Percentiles rank a stretch among this genome's conserved stretches.
Conservation (phyloP, 2,329 filamentous ascomycete species). For the Claviceps quebecensis region DNA sequence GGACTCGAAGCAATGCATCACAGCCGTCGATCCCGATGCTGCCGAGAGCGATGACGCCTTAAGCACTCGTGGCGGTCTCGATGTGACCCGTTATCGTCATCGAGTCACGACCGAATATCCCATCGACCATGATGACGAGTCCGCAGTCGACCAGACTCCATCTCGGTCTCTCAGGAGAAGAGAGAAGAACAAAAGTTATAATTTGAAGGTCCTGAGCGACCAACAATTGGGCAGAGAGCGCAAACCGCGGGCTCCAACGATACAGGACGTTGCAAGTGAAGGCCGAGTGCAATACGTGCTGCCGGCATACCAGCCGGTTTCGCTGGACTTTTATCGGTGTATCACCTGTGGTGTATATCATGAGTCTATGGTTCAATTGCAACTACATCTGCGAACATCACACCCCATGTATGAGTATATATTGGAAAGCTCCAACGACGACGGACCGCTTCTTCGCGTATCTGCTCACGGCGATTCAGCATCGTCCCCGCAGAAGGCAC, state of each 20-base stretch:
- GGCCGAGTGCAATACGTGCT: slow-evolving; percentile 32
- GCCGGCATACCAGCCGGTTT: slow-evolving; percentile 28
- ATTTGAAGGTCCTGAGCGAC: slow-evolving; percentile 44
- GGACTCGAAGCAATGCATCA: slow-evolving; percentile 30
- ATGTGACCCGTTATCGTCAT: slow-evolving; percentile 9
- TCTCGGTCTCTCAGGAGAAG: slow-evolving; percentile 36
- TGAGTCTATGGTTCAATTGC: slow-evolving; percentile 32
- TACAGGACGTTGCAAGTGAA: slow-evolving; percentile 18
- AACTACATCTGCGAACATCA: slow-evolving; percentile 30
- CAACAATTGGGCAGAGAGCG: slow-evolving; percentile 40
- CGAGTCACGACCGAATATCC: slow-evolving; percentile 14
- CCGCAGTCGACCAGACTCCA: slow-evolving; percentile 34
- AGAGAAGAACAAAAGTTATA: slow-evolving; percentile 38
- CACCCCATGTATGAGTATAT: slow-evolving; percentile 34
- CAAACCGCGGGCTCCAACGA: slow-evolving; percentile 21
- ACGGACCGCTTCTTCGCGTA: slow-evolving; percentile 26
- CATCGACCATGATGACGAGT: slow-evolving; percentile 30
- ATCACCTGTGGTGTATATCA: slow-evolving; percentile 35
- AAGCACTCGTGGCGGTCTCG: slow-evolving; percentile 10
- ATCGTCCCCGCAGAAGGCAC: slow-evolving; percentile 21
- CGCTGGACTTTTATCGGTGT: slow-evolving; percentile 36
- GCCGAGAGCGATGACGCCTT: slow-evolving; percentile 13
- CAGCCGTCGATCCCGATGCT: slow-evolving; percentile 23
- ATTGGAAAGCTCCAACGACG: slow-evolving; percentile 21
- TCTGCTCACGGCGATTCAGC: slow-evolving; percentile 16